Conservation (phyloP, 2,329 filamentous ascomycete genomes). For the Clonostachys byssicola region DNA sequence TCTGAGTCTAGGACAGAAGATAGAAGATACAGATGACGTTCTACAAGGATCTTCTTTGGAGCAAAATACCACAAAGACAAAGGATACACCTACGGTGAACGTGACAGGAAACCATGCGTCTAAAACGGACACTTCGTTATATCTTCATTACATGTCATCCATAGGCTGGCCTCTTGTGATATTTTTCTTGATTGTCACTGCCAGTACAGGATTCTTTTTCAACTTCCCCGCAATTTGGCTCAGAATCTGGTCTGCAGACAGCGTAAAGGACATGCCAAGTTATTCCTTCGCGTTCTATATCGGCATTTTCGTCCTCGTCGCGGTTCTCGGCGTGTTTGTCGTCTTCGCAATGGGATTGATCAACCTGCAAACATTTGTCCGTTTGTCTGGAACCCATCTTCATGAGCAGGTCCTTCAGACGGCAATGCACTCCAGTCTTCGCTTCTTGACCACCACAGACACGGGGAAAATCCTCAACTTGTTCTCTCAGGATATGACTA, state of each 20-base stretch:
- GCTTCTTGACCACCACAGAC: too few species aligned
- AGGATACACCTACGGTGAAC: too few species aligned
- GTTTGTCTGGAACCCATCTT: too few species aligned
- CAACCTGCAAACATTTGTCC: too few species aligned
- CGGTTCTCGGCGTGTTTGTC: conserved; percentile 5
- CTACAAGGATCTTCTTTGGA: background rate
- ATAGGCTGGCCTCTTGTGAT: background rate
- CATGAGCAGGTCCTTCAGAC: too few species aligned
- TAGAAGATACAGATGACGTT: background rate
- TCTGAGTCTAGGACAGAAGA: background rate
- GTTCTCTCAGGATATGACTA: too few species aligned
- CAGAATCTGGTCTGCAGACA: conserved; percentile 30
- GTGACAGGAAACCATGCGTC: too few species aligned
- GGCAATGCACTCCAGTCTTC: too few species aligned
- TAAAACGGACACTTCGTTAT: background rate
- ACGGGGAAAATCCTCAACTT: too few species aligned
- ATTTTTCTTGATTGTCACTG: background rate
- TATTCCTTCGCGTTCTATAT: conserved; percentile 18
- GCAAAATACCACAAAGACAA: background rate
- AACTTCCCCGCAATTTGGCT: conserved; percentile 30
- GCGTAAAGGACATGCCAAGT: background rate
- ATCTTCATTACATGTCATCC: background rate
- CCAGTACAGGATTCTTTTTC: conserved; percentile 12
- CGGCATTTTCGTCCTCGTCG: conserved; percentile 19
- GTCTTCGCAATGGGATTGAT: too few species aligned